Base-by-base conservation (phyloP, 805 yeast genomes). In the Zygosaccharomyces bailii region DNA sequence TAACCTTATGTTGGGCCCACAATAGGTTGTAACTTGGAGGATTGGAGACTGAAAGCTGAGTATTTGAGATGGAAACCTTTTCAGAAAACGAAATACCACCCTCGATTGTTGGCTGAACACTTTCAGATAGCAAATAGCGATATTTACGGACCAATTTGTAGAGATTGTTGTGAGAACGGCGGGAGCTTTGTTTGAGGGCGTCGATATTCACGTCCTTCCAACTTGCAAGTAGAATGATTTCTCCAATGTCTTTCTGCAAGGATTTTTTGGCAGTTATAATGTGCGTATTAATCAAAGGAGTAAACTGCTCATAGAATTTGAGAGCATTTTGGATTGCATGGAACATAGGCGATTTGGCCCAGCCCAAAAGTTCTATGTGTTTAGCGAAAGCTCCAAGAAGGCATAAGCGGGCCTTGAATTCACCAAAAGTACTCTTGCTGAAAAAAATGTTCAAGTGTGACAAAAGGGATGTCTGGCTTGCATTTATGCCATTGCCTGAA, bases 171-270 rank as follows among this genome's bases (percentile, higher is more conserved):
- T 95, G 99, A 0, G 97, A 89, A 38, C 84, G 78, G 51, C 88
- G 80, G 4, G 99, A 93, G 65, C 96, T 87, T 65, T 90, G 97
- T 54, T 87, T 89, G 56, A 93, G 73, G 0, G 99, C 96, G 59
- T 86, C 95, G 34, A 89, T 79, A 57, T 93, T 95, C 9, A 89
- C 90, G 67, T 93, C 99, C 55, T 90, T 89, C 98, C 98, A 95
- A 57, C 96, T 86, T 1, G 99, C 97, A 11, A 93, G 71, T 35
- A 87, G 67, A 34, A 93, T 88, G 3, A 89, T 82, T 46, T 91
- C 46, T 82, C 87, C 27, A 91, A n/a, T n/a, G n/a, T n/a, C n/a
- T n/a, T n/a, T n/a, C n/a, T n/a, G n/a, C n/a, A n/a, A 67, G 2
- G 66, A 63, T 55, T 75, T 78, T 61, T 74, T 80, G 1, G 74